Conservation (phyloP, 2,329 filamentous ascomycete species). For the Aspergillus fumigatiaffinis region DNA sequence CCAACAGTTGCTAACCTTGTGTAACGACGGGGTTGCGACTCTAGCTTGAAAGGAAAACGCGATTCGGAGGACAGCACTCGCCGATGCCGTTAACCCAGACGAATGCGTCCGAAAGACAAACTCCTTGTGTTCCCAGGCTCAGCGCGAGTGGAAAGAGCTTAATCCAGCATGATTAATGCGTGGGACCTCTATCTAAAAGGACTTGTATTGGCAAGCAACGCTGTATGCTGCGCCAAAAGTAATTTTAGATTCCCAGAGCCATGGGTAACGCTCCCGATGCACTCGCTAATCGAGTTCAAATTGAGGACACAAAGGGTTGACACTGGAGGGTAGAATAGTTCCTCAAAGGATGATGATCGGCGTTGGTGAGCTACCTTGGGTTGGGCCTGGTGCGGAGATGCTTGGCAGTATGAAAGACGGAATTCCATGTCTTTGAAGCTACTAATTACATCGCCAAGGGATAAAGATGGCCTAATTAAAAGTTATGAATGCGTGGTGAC, state of each 20-base stretch:
- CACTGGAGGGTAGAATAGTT: background rate
- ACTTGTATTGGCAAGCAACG: background rate
- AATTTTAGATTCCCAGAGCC: background rate
- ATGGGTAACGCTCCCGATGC: background rate
- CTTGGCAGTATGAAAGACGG: background rate
- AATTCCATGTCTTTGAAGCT: background rate
- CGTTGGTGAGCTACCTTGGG: background rate
- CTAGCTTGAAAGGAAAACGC: background rate
- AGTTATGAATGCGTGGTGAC: background rate
- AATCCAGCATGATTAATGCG: background rate
- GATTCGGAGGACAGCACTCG: background rate
- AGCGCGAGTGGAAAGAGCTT: background rate
- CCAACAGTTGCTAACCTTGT: background rate
- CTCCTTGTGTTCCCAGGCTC: background rate
- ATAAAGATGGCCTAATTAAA: background rate
- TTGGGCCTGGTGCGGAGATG: background rate
- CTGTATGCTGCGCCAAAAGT: background rate
- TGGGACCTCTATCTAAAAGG: background rate
- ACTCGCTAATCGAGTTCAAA: background rate
- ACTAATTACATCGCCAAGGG: background rate
- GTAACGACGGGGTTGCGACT: background rate
- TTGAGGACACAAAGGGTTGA: background rate
- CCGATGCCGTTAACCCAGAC: background rate
- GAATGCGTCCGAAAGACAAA: background rate
- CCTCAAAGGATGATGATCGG: background rate